Conservation (phyloP, 1,284 basidiomycete species). For the Trichosporon sp. region DNA sequence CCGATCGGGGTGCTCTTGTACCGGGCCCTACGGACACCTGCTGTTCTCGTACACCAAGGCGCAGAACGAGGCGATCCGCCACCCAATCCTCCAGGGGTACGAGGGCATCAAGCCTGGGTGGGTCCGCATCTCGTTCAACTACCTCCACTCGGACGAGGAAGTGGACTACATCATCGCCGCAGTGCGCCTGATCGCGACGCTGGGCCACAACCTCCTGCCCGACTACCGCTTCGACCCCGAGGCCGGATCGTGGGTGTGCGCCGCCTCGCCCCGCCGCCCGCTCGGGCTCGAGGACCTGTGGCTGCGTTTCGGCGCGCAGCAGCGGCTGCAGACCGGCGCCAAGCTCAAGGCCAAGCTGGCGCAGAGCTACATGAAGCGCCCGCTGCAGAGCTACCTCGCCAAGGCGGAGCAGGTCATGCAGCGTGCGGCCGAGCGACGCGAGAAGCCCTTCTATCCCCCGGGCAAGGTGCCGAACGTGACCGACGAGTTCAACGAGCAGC, state of each 20-base stretch:
- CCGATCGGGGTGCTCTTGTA: constrained; percentile 27
- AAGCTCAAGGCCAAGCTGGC: constrained; percentile 4
- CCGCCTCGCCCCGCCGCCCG: neutral
- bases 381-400: neutral
- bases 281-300: constrained; percentile 4
- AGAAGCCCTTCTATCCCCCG: neutral
- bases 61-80: neutral
- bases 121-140: constrained; percentile 25
- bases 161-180: constrained; percentile 26
- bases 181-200: constrained; percentile 10
- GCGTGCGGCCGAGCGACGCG: neutral
- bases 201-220: constrained; percentile 23
- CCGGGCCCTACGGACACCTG: constrained; percentile 22
- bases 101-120: constrained; percentile 23
- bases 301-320: neutral
- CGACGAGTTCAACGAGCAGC: neutral
- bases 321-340: neutral
- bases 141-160: constrained; percentile 11
- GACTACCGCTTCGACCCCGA: constrained; percentile 22
- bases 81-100: neutral
- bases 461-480: neutral
- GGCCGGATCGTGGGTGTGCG: constrained; percentile 18
- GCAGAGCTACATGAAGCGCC: neutral
- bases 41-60: constrained; percentile 9
- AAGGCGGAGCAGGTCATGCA: neutral